phyloP scores from a whole-genome alignment of 306 rosid genomes.

The Vigna mungo region DNA sequence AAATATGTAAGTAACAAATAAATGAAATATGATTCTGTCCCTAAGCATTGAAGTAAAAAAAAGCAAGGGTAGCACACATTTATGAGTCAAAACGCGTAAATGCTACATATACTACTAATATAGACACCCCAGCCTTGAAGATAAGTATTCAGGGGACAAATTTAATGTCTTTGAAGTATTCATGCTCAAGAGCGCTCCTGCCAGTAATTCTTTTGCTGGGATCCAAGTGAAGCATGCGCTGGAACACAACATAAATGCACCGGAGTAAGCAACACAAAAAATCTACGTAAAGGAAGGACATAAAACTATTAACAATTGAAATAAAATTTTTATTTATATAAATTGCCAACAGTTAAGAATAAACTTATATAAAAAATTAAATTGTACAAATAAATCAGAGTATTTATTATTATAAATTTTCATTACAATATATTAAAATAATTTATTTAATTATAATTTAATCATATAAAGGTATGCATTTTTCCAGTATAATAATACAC shows the following conservation, averaged over 20 bases:
- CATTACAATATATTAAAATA: too few relatives aligned
- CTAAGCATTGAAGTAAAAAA: conserved; percentile 36
- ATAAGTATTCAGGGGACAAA: conserved; percentile 65
- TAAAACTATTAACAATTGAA: background rate
- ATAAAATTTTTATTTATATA: too few relatives aligned
- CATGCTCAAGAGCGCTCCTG: conserved; percentile 94
- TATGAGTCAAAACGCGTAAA: conserved; percentile 58
- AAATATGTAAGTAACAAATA: conserved; percentile 43
- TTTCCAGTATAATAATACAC: too few relatives aligned
- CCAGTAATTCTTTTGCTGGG: conserved; percentile 93
- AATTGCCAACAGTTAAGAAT: background rate
- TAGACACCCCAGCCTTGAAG: conserved; percentile 61
- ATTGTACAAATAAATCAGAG: background rate
- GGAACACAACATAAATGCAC: conserved; percentile 46
- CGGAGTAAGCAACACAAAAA: conserved; percentile 9
- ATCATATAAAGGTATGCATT: background rate
- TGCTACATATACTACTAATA: conserved; percentile 61
- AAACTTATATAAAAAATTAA: too few relatives aligned
- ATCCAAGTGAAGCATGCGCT: conserved; percentile 98
- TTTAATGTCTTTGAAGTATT: conserved; percentile 90
- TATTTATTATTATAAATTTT: too few relatives aligned
- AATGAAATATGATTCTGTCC: conserved; percentile 46
- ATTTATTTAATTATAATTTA: too few relatives aligned
- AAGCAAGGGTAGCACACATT: conserved; percentile 59
- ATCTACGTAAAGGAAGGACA: conserved; percentile 26